Base-by-base conservation (phyloP, 441 rosid genomes). In the Capsella rubella region DNA sequence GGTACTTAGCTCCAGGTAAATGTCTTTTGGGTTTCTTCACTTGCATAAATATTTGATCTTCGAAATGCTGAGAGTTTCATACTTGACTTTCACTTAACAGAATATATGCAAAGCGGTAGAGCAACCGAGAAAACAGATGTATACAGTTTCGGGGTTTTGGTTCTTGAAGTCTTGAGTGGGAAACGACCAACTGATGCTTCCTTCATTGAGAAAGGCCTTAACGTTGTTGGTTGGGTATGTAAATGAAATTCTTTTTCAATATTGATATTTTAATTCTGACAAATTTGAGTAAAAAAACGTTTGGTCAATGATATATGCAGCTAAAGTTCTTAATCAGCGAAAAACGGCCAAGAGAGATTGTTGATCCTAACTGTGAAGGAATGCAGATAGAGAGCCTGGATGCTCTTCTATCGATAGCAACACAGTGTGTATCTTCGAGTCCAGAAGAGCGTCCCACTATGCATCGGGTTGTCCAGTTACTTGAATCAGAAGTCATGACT, bases 41-140 rank as follows among this genome's bases (percentile, higher is more conserved):
- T 49, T 66, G 13, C 54, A 25, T 53, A 54, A 27, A 62, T 16
- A 27, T 13, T 54, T 76, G 29, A 9, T 47, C 59, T 62, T 62
- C 5, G 0, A 29, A 27, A 67, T 40, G 12, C 59, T 42, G 6
- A 67, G 11, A 49, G 39, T 58, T 59, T 46, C 4, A 27, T 39
- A 13, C 46, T 5, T 49, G 31, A 55, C 27, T 27, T 66, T 21
- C 60, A 56, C 50, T 15, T 68, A 14, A 78, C 87, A 95, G 97
- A 95, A 72, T 95, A 93, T 67, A 93, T 93, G 99, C 97, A 86
- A 79, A 96, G 97, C 72, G 99, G 99, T 76, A 87, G 99, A 82
- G 98, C 99, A 72, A 96, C 99, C 6, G 99, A 96, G 79, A 96
- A 91, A 85, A 93, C 93, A 13, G 99, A 96, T 76, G 98, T 93